These are phyloP conservation scores for Coniella vitis DNA, from an alignment of 2,329 filamentous ascomycete genomes.

Conservation along the genomic window DNA sequence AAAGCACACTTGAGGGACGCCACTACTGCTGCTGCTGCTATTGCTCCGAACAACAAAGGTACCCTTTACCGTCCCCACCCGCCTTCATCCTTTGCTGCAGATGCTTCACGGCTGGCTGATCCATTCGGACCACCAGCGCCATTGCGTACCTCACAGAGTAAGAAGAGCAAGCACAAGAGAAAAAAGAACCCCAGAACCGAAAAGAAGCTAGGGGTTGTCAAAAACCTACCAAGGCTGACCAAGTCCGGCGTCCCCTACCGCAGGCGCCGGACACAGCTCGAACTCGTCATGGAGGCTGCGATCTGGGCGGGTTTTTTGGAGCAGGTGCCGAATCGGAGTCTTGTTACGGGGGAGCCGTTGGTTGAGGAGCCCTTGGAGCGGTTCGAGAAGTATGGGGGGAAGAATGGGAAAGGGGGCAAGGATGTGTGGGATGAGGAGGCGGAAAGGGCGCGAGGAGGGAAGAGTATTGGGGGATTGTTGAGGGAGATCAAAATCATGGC, in stretches of 20 bases:
- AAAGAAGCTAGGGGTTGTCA: background rate
- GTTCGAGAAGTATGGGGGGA: background rate
- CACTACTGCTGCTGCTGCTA: too few relatives aligned
- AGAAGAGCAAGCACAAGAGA: too few relatives aligned
- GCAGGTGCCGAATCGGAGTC: constrained; percentile 6
- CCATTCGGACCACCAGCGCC: too few relatives aligned
- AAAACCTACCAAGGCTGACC: background rate
- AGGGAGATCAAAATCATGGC: too few relatives aligned
- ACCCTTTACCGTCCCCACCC: too few relatives aligned
- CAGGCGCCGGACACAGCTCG: constrained; percentile 2
- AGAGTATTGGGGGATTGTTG: too few relatives aligned
- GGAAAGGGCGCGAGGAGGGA: background rate
- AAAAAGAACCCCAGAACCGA: too few relatives aligned
- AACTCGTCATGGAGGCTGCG: constrained; percentile 3
- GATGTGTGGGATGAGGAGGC: background rate
- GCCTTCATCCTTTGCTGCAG: too few relatives aligned
- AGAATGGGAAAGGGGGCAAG: background rate
- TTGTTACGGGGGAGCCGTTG: constrained; percentile 1
- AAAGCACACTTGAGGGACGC: too few relatives aligned
- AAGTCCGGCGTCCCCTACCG: background rate
- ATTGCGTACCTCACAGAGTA: too few relatives aligned
- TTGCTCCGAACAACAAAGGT: too few relatives aligned
- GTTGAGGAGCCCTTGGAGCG: background rate
- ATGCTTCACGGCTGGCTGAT: too few relatives aligned
- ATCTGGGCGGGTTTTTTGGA: constrained; percentile 1